These are phyloP conservation scores for Microcos paniculata DNA, from an alignment of 345 rosid species.

Conservation along the genomic window DNA sequence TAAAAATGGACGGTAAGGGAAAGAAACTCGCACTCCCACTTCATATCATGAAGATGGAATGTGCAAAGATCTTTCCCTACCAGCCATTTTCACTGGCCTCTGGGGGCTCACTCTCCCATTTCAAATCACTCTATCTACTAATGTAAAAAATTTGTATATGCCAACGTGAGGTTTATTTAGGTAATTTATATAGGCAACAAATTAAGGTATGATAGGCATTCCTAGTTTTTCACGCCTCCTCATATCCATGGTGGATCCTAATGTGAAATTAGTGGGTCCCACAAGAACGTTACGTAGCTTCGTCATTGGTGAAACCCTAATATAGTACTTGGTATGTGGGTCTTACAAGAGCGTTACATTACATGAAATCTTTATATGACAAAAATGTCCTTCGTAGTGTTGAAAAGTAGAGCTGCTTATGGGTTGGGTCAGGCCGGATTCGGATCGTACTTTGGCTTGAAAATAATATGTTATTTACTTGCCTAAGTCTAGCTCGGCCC, in stretches of 20 bases:
- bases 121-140: slow-evolving; percentile 6
- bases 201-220: not conserved
- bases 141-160: not conserved
- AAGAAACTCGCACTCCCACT: not conserved
- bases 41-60: not conserved
- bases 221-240: not conserved
- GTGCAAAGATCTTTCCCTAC: slow-evolving; percentile 12
- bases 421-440: too few relatives aligned
- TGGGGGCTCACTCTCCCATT: slow-evolving; percentile 17
- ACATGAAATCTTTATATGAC: too few relatives aligned
- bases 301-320: too few relatives aligned
- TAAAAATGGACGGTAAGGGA: slow-evolving; percentile 29
- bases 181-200: not conserved
- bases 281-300: too few relatives aligned
- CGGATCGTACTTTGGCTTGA: too few relatives aligned
- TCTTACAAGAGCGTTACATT: too few relatives aligned
- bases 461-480: too few relatives aligned
- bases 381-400: too few relatives aligned
- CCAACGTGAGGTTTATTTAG: not conserved
- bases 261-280: too few relatives aligned
- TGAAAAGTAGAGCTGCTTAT: too few relatives aligned
- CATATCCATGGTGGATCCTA: not conserved
- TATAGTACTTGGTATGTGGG: too few relatives aligned
- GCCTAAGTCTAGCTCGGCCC: too few relatives aligned
- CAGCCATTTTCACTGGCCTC: slow-evolving; percentile 20